Evolutionary conservation across 176 grass and related monocot genomes (phyloP).

Genomic region (Lolium multiflorum): DNA sequence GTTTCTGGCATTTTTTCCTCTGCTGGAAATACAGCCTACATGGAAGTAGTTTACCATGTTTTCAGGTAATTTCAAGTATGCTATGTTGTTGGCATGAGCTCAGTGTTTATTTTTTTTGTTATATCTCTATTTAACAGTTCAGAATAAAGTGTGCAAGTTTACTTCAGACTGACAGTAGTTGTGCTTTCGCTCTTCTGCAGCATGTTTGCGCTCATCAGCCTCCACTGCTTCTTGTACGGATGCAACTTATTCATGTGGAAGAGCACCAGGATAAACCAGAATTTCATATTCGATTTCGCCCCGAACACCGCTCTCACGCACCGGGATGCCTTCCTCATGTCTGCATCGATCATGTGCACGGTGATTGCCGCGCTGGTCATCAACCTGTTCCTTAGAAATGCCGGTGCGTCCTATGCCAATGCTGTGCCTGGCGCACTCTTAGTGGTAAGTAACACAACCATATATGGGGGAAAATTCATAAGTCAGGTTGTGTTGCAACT

Average conservation of each 20-base stretch:
- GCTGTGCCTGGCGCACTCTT: slow-evolving; percentile 77
- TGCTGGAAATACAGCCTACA: slow-evolving; percentile 63
- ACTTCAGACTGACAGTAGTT: neutral
- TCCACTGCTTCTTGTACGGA: slow-evolving; percentile 92
- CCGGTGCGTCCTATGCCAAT: slow-evolving; percentile 55
- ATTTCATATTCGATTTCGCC: slow-evolving; percentile 92
- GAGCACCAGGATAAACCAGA: slow-evolving; percentile 77
- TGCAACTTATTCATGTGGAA: slow-evolving; percentile 96
- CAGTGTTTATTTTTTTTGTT: neutral
- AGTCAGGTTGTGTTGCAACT: neutral
- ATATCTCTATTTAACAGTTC: neutral
- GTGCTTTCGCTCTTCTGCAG: slow-evolving; percentile 40
- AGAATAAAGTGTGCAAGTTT: neutral
- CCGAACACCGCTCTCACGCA: slow-evolving; percentile 73
- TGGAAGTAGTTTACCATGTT: slow-evolving; percentile 90
- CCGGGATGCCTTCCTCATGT: slow-evolving; percentile 89
- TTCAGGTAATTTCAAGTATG: slow-evolving; percentile 60
- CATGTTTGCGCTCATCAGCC: slow-evolving; percentile 93
- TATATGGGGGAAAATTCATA: neutral
- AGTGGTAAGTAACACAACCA: slow-evolving; percentile 54
- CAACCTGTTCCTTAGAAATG: slow-evolving; percentile 73
- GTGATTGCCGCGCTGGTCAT: slow-evolving; percentile 69
- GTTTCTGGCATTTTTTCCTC: slow-evolving; percentile 87
- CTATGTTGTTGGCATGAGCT: neutral
- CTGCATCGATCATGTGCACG: slow-evolving; percentile 80